Evolutionary conservation across 257 asterid genomes (phyloP).

Genomic region (Fraxinus cuspidata): DNA sequence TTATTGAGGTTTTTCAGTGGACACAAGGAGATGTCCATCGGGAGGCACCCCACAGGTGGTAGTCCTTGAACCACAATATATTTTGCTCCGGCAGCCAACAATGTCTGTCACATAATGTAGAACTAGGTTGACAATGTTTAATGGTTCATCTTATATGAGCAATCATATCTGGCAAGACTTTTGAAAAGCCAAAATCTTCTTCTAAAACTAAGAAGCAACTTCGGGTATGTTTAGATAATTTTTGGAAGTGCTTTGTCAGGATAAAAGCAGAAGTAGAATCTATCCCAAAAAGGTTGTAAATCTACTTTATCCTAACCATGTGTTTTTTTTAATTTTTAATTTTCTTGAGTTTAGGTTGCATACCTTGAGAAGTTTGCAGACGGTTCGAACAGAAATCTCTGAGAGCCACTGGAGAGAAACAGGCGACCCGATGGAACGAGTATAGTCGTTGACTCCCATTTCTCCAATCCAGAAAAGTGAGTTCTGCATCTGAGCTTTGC

Average conservation of each 20-base stretch:
- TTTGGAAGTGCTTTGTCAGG: background rate
- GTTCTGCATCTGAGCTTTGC: slow-evolving; percentile 35
- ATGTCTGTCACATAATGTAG: slow-evolving; percentile 19
- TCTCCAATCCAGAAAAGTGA: slow-evolving; percentile 58
- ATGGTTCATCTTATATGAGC: background rate
- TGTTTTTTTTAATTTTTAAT: background rate
- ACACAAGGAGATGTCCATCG: slow-evolving; percentile 30
- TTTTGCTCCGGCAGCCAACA: slow-evolving; percentile 40
- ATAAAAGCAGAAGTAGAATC: too few relatives aligned
- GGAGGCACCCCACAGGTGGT: slow-evolving; percentile 59
- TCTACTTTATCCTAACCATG: background rate
- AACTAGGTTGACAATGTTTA: background rate
- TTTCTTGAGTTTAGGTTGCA: background rate
- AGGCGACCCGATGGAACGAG: slow-evolving; percentile 29
- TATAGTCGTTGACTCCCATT: slow-evolving; percentile 42
- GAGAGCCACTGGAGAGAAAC: slow-evolving; percentile 29
- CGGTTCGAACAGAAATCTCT: slow-evolving; percentile 31
- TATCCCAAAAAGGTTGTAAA: background rate
- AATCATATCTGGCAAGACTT: too few relatives aligned
- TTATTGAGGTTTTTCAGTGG: slow-evolving; percentile 26
- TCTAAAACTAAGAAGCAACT: too few relatives aligned
- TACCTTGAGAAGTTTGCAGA: slow-evolving; percentile 40
- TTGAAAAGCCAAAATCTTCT: too few relatives aligned
- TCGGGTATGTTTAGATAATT: too few relatives aligned
- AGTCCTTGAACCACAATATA: slow-evolving; percentile 47